phyloP scores from a whole-genome alignment of 768 basidiomycete species.

The Suillus placidus region DNA sequence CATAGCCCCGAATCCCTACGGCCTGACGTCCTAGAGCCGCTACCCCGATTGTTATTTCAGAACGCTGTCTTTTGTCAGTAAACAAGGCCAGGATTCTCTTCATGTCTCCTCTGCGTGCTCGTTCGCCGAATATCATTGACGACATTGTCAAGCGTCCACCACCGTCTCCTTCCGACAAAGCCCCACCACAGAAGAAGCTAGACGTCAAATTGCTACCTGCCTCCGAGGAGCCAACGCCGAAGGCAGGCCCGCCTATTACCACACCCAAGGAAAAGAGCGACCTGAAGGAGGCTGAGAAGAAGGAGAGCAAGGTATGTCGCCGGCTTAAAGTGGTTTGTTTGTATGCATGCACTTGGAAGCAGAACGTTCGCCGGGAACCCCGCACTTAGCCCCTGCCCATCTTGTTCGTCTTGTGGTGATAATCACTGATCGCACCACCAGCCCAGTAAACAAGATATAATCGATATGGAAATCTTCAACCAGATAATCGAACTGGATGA shows the following conservation, averaged over 20 bases:
- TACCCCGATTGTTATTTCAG: conserved; percentile 7
- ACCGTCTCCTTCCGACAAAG: conserved; percentile 37
- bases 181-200: conserved; percentile 32
- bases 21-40: conserved; percentile 8
- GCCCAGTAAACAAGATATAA: conserved; percentile 38
- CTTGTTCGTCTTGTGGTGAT: not conserved
- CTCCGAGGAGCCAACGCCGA: conserved; percentile 25
- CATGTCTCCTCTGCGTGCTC: conserved; percentile 27
- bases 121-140: conserved; percentile 33
- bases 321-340: not conserved
- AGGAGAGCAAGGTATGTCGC: conserved; percentile 30
- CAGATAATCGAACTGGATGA: conserved; percentile 94
- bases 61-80: conserved; percentile 5
- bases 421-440: conserved; percentile 6
- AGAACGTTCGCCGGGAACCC: conserved; percentile 4
- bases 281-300: conserved; percentile 22
- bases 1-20: conserved; percentile 9
- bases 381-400: conserved; percentile 4
- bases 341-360: not conserved
- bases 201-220: conserved; percentile 34
- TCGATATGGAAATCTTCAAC: conserved; percentile 79
- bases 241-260: conserved; percentile 19
- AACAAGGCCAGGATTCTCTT: conserved; percentile 4
- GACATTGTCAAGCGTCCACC: conserved; percentile 32
- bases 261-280: conserved; percentile 7